Conservation (phyloP, 2,329 filamentous ascomycete species). For the Diaporthe vexans region DNA sequence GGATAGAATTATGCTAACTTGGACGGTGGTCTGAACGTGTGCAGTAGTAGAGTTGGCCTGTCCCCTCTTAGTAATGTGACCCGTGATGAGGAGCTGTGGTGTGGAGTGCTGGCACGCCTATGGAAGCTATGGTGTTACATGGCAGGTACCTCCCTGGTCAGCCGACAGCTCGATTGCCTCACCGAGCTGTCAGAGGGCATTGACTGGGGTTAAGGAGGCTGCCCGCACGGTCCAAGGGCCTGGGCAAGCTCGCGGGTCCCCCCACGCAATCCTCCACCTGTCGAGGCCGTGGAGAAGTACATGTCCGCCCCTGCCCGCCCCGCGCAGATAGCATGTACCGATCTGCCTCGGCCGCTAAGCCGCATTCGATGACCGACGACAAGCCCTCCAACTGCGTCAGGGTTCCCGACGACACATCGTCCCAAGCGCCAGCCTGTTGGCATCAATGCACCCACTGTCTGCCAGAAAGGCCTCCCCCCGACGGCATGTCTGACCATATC, state of each 20-base stretch:
- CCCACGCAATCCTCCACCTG: background rate
- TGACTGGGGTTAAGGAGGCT: background rate
- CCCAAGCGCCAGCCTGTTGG: conserved; percentile 1
- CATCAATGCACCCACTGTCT: conserved; percentile 13
- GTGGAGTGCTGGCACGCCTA: background rate
- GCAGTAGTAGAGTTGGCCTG: background rate
- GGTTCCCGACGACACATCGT: conserved; percentile 25
- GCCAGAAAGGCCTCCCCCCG: background rate
- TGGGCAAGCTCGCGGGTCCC: background rate
- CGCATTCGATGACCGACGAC: conserved; percentile 26
- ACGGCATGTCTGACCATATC: conserved; percentile 9
- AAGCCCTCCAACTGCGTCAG: conserved; percentile 17
- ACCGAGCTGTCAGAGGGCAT: conserved; percentile 13
- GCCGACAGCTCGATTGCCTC: conserved; percentile 29
- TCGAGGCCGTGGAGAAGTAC: background rate
- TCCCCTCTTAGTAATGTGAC: background rate
- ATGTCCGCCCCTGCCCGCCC: background rate
- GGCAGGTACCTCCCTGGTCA: background rate
- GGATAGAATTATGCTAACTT: background rate
- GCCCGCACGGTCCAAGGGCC: background rate
- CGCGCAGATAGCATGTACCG: conserved; percentile 1
- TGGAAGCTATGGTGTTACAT: conserved; percentile 6
- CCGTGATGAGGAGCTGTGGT: conserved; percentile 7
- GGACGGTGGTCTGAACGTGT: background rate
- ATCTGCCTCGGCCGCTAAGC: conserved; percentile 20